A percentile compares a stretch with the other conserved stretches of the same genome.
Conservation (phyloP, 164 flowering plant species). For the Berberis vulgaris region DNA sequence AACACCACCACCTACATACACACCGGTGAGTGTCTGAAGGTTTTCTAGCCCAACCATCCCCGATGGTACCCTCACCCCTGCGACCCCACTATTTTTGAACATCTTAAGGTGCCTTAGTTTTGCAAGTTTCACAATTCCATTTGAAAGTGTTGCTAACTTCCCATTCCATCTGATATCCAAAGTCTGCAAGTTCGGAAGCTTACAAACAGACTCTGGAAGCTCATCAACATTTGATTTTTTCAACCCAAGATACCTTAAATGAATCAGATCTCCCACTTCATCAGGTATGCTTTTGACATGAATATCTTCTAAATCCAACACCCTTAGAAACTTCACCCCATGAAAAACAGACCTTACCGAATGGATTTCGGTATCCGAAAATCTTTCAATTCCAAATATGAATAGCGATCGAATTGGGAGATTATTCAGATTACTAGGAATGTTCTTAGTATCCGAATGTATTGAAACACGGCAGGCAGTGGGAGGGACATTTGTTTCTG, state of each 20-base stretch:
- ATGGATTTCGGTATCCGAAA: constrained; percentile 7
- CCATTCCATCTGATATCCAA: constrained; percentile 21
- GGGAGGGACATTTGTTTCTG: constrained; percentile 7
- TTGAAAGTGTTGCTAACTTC: constrained; percentile 8
- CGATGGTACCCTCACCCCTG: constrained; percentile 14
- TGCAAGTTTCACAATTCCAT: constrained; percentile 11
- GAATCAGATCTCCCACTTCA: constrained; percentile 19
- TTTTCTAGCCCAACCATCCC: constrained; percentile 14
- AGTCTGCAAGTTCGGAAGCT: constrained; percentile 15
- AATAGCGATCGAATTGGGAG: constrained; percentile 15
- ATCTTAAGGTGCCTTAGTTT: constrained; percentile 24
- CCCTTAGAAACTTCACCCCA: constrained; percentile 15
- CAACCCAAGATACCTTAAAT: constrained; percentile 21
- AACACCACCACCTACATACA: constrained; percentile 14
- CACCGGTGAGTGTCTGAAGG: constrained; percentile 18
- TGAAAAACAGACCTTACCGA: constrained; percentile 7
- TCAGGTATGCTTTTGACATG: constrained; percentile 17
- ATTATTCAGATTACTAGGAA: constrained; percentile 6
- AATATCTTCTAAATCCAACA: constrained; percentile 21
- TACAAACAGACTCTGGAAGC: constrained; percentile 15
- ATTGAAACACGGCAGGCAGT: constrained; percentile 10
- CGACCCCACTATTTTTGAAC: constrained; percentile 12
- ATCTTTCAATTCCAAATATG: constrained; percentile 9
- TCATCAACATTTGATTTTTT: constrained; percentile 13
- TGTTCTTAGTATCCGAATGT: constrained; percentile 7